These are phyloP conservation scores for Neurospora sp. DNA, from an alignment of 495 filamentous ascomycete species.

Conservation along the genomic window DNA sequence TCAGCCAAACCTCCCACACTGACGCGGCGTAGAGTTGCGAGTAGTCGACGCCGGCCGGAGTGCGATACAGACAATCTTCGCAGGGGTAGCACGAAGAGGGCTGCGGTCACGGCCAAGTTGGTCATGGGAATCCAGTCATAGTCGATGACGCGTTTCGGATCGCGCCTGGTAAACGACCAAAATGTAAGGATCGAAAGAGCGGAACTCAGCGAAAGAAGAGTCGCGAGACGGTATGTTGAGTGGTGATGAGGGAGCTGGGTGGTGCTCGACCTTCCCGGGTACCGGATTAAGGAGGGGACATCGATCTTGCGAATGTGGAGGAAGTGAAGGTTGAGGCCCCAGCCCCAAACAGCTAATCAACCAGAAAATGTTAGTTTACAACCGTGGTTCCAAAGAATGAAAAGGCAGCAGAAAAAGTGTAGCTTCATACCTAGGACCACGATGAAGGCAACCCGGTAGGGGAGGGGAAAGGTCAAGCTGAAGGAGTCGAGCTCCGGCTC, in stretches of 20 bases:
- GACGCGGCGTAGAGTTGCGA: constrained; percentile 61
- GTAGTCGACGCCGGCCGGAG: constrained; percentile 64
- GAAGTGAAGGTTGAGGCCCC: constrained; percentile 79
- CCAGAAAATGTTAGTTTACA: constrained; percentile 10
- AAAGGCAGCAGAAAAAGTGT: not conserved
- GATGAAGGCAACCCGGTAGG: constrained; percentile 70
- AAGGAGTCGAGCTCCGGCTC: constrained; percentile 76
- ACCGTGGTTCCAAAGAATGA: not conserved
- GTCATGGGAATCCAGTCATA: constrained; percentile 76
- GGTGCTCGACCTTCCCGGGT: constrained; percentile 56
- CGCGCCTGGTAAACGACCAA: constrained; percentile 68
- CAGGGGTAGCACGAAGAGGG: constrained; percentile 63
- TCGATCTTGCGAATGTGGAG: constrained; percentile 67
- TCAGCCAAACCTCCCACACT: constrained; percentile 72
- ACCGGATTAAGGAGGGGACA: constrained; percentile 68
- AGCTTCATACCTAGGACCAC: constrained; percentile 61
- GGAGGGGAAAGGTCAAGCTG: constrained; percentile 75
- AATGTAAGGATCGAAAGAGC: constrained; percentile 62
- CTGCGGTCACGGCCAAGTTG: constrained; percentile 59
- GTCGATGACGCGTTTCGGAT: constrained; percentile 52
- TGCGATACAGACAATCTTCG: constrained; percentile 51
- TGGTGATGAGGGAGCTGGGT: constrained; percentile 62
- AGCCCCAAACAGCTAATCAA: constrained; percentile 72
- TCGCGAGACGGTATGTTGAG: constrained; percentile 74
- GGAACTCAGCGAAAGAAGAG: constrained; percentile 60